Percentiles rank a stretch among this genome's conserved stretches.
These are phyloP conservation scores for Puya raimondii DNA, from an alignment of 176 grass and related monocot species.

Conservation along the genomic window DNA sequence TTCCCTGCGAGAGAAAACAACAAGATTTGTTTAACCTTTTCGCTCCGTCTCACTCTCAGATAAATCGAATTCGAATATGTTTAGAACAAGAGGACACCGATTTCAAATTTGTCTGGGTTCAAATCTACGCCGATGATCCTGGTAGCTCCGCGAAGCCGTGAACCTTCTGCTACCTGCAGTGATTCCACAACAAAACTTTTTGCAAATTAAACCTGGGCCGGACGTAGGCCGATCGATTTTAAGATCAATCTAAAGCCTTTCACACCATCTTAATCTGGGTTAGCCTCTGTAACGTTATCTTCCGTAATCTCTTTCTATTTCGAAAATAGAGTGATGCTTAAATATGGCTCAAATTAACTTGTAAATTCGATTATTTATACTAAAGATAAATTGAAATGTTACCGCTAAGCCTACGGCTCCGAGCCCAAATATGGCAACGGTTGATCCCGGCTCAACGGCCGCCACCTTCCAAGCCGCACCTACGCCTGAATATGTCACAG, in stretches of 20 bases:
- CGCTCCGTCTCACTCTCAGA: too few species aligned
- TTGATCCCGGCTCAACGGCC: constrained; percentile 38
- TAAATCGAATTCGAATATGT: not conserved
- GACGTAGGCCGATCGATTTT: too few species aligned
- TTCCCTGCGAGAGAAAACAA: constrained; percentile 23
- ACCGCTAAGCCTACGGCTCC: constrained; percentile 64
- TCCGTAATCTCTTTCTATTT: too few species aligned
- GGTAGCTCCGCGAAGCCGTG: constrained; percentile 27
- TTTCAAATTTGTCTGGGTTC: constrained; percentile 30
- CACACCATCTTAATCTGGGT: too few species aligned
- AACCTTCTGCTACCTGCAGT: constrained; percentile 39
- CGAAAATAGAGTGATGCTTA: too few species aligned
- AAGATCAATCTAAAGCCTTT: too few species aligned
- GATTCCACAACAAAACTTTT: not conserved
- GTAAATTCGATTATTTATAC: not conserved
- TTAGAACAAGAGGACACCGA: not conserved
- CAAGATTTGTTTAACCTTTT: not conserved
- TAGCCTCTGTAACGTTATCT: too few species aligned
- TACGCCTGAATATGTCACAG: constrained; percentile 21
- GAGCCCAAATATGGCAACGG: constrained; percentile 58
- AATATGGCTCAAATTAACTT: too few species aligned
- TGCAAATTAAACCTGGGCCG: not conserved
- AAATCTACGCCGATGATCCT: constrained; percentile 44
- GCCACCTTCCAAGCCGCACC: constrained; percentile 66
- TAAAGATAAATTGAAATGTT: constrained; percentile 11